phyloP scores from a whole-genome alignment of 345 rosid species.

The Citrus reticulata region DNA sequence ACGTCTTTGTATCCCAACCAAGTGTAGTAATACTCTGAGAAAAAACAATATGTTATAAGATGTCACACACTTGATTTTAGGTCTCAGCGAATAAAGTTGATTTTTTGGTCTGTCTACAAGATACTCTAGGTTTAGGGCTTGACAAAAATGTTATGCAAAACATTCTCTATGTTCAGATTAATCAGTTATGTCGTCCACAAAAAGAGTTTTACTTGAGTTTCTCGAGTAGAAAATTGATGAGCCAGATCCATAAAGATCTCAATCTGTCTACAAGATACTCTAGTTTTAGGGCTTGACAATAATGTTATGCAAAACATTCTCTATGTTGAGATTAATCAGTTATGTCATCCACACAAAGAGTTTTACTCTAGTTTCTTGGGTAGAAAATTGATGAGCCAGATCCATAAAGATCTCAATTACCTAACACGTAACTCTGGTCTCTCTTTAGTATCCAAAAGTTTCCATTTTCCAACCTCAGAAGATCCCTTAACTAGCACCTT shows the following conservation, averaged over 20 bases:
- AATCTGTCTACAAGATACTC: neutral
- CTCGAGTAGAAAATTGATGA: neutral
- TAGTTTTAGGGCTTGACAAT: neutral
- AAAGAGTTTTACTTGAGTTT: neutral
- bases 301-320: neutral
- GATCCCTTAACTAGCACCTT: conserved; percentile 41
- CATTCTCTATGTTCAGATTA: neutral
- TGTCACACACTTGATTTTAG: neutral
- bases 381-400: neutral
- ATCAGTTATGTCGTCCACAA: neutral
- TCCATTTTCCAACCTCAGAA: conserved; percentile 41
- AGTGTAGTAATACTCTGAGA: neutral
- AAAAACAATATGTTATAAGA: no score
- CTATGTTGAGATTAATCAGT: neutral
- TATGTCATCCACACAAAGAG: neutral
- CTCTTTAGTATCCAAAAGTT: conserved; percentile 24
- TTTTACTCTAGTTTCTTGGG: neutral
- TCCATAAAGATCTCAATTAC: conserved; percentile 19
- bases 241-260: neutral
- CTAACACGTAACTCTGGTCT: conserved; percentile 11
- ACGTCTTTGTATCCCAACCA: neutral
- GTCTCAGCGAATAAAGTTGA: neutral
- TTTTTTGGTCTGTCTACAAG: neutral
- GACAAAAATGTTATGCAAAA: neutral
- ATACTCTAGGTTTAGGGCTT: neutral